Evolutionary conservation across 73 alveolate genomes (phyloP).

Genomic region (Paramecium caudatum): DNA sequence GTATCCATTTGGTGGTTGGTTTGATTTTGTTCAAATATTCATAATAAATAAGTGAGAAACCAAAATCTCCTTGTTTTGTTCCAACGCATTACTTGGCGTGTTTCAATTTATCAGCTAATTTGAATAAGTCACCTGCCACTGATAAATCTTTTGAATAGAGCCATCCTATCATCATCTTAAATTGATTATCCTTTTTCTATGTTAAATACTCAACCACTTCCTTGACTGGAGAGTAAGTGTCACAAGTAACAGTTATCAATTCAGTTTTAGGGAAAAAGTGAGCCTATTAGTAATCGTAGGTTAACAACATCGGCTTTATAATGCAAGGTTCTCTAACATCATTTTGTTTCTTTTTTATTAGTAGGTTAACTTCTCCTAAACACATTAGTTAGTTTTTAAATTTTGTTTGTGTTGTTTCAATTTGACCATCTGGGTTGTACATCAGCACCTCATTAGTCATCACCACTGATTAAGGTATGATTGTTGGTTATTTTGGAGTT

Average conservation of each 20-base stretch:
- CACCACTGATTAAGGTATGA: neutral
- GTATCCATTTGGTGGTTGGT: constrained; percentile 64
- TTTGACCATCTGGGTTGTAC: constrained; percentile 60
- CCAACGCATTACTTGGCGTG: neutral
- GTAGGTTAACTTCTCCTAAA: constrained; percentile 37
- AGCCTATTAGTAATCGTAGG: neutral
- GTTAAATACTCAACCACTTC: constrained; percentile 25
- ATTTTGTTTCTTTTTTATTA: neutral
- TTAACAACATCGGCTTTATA: constrained; percentile 4
- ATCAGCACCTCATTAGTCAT: neutral
- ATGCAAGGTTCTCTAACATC: constrained; percentile 13
- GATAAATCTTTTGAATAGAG: constrained; percentile 11
- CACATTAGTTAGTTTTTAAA: neutral
- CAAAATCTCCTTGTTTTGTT: neutral
- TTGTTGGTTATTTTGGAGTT: neutral
- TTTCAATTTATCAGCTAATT: constrained; percentile 50
- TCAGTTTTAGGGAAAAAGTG: constrained; percentile 6
- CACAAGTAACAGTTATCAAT: neutral
- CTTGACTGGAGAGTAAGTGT: neutral
- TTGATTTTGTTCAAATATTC: constrained; percentile 37
- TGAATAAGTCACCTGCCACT: constrained; percentile 39
- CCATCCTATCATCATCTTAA: constrained; percentile 59
- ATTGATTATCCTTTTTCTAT: neutral
- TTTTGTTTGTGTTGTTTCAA: neutral
- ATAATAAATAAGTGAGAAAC: constrained; percentile 12